Evolutionary conservation across 1,284 basidiomycete genomes (phyloP), one percentile per base, ranked within the genome.

Genomic region (Tausonia pullulans): DNA sequence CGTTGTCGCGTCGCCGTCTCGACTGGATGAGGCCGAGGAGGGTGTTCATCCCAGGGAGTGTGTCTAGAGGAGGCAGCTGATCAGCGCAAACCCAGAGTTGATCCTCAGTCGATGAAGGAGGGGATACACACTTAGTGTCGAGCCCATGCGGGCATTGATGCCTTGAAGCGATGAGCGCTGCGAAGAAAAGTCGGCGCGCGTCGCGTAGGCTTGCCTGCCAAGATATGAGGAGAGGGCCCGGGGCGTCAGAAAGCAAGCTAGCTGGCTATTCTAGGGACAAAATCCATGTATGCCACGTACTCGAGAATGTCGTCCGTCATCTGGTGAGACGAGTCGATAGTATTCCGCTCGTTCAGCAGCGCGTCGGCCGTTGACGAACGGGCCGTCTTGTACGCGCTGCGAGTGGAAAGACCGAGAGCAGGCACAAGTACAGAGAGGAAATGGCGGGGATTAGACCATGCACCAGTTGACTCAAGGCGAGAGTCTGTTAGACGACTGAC

Each of bases 231-330:
- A 52, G 8, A 10, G 6, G 14, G 27, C 6, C 51, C 11, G 41
- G 56, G 14, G 55, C 4, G 62, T 59, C 11, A 62, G 60, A 44
- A 50, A 52, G 46, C 46, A 39, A 40, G 4, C 27, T 41, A 63
- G 57, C 41, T 48, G 44, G 10, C 9, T 6, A 40, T 10, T 9
- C 14, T 49, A 14, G 14, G 48, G 48, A 49, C 9, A 49, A 49
- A 49, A 8, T 14, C 2, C 9, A 49, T 9, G 48, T 8, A 14
- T 49, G 8, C 48, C 9, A 75, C 86, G 68, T 72, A 96, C 93
- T 88, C 83, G 16, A 98, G 79, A 48, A 94, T 84, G 57, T 90
- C 88, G 74, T 98, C 95, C 46, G 92, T 88, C 93, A 98, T 97
- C 68, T 83, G 80, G 77, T 98, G 93, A 40, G 88, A 91, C 69